phyloP scores from a whole-genome alignment of 2,329 filamentous ascomycete genomes.

The Daldinia sp. region DNA sequence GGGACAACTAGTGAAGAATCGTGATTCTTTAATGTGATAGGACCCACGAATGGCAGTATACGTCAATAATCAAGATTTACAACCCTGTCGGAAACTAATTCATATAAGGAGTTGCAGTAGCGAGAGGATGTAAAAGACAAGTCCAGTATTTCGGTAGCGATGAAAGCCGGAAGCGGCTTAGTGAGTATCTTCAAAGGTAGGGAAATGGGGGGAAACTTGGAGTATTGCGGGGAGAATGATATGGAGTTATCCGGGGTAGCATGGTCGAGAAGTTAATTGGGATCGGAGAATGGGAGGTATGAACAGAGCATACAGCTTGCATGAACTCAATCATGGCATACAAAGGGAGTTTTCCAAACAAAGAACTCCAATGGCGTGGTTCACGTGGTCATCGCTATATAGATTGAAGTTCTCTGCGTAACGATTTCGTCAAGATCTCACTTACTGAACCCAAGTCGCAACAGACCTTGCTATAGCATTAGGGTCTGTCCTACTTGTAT shows the following conservation, averaged over 20 bases:
- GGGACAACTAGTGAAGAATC: not conserved
- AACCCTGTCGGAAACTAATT: not conserved
- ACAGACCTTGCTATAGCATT: slow-evolving; percentile 4
- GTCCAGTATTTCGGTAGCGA: slow-evolving; percentile 14
- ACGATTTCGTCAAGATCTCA: not conserved
- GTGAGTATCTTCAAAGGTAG: slow-evolving; percentile 11
- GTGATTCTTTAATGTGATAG: not conserved
- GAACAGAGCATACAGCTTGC: slow-evolving; percentile 14
- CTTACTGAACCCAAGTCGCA: not conserved
- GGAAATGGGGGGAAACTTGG: slow-evolving; percentile 23
- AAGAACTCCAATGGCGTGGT: not conserved
- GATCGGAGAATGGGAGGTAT: slow-evolving; percentile 4
- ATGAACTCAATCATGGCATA: not conserved
- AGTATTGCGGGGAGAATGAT: slow-evolving; percentile 19
- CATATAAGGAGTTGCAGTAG: not conserved
- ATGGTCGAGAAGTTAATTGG: slow-evolving; percentile 12
- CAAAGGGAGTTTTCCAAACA: not conserved
- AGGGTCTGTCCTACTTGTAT: slow-evolving; percentile 5
- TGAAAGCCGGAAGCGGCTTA: slow-evolving; percentile 26
- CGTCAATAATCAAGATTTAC: not conserved
- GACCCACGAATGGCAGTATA: not conserved
- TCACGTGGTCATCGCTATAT: not conserved
- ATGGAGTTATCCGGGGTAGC: slow-evolving; percentile 18
- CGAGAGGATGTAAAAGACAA: slow-evolving; percentile 10
- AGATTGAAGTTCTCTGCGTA: not conserved